Evolutionary conservation across 192 early-diverging fungal genomes (phyloP), one percentile per base, ranked within the genome.

Genomic region (Martensiomyces pterosporus): DNA sequence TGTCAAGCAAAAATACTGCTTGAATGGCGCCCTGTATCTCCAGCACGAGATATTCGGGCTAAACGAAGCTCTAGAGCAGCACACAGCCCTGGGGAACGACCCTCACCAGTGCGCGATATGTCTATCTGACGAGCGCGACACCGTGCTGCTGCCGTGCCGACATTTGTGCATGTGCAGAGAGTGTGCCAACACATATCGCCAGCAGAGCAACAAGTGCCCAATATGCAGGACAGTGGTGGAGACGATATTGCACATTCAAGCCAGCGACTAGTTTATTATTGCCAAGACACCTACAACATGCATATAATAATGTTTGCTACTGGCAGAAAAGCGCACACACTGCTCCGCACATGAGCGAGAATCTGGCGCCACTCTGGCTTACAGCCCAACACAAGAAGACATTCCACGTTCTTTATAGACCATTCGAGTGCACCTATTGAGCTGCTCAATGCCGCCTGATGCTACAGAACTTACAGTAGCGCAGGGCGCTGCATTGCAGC

Each of bases 131-230:
- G 74, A 80, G 19, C 82, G 80, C 44, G 81, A 86, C 55, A 87
- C 85, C 1, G 70, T 87, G 4, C 76, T 91, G 12, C 52, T 91
- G 32, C 88, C 88, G 8, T 91, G 88, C 43, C 69, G 88, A n/a
- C 88, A 91, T 43, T 61, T 91, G 58, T 91, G 88, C 66, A 78
- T 88, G 27, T 91, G 88, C 47, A 74, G 75, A 34, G 77, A 76
- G 21, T 88, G 88, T 63, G 88, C 83, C 16, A 84, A 87, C 60
- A 79, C 81, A 0, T 63, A 88, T 32, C 69, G 78, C 9, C 64
- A 64, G 38, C 72, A 75, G 48, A 67, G 64, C 65, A 67, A 64
- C 64, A 67, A 75, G 45, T 75, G 72, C 35, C 72, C 72, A 1
- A 65, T 75, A 17, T 75, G 72, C 24, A 16, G 70, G 24, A 71